A percentile compares a stretch with the other conserved stretches of the same genome.
Evolutionary conservation across 2,329 filamentous ascomycete genomes (phyloP).

Genomic region (Ilyonectria sp.): DNA sequence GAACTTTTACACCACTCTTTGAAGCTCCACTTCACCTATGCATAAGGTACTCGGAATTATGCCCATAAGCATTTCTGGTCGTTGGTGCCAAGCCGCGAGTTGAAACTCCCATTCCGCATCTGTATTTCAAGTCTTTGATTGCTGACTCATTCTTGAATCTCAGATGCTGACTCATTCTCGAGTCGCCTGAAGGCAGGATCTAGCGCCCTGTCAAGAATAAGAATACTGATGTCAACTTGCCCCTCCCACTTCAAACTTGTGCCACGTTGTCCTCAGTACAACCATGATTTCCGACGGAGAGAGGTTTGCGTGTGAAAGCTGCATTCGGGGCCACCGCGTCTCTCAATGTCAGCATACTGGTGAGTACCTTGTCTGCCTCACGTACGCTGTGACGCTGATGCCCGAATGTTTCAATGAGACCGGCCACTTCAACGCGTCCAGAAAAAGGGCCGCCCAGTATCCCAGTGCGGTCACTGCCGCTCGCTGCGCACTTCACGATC

Average conservation of each 20-base stretch:
- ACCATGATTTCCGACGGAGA: conserved; percentile 27
- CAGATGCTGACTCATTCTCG: too few relatives aligned
- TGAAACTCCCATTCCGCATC: too few relatives aligned
- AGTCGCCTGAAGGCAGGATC: too few relatives aligned
- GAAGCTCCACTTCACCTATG: too few relatives aligned
- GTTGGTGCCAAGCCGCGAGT: too few relatives aligned
- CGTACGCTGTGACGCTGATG: neutral
- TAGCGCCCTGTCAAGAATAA: too few relatives aligned
- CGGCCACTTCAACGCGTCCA: conserved; percentile 34
- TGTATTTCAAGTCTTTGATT: too few relatives aligned
- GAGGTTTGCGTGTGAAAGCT: conserved; percentile 34
- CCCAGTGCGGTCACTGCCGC: conserved; percentile 37
- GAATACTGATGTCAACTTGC: neutral
- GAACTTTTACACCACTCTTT: too few relatives aligned
- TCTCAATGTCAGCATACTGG: conserved; percentile 36
- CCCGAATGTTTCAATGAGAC: conserved; percentile 14
- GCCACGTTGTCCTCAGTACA: neutral
- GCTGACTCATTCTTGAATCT: too few relatives aligned
- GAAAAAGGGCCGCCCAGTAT: conserved; percentile 37
- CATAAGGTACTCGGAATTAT: too few relatives aligned
- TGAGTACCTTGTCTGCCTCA: conserved; percentile 4
- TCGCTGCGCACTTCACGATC: conserved; percentile 30
- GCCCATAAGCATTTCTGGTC: too few relatives aligned
- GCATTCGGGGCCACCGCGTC: conserved; percentile 38
- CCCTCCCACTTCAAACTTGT: neutral